Conservation (phyloP, 257 asterid genomes). For the Salvia rosmarinus region DNA sequence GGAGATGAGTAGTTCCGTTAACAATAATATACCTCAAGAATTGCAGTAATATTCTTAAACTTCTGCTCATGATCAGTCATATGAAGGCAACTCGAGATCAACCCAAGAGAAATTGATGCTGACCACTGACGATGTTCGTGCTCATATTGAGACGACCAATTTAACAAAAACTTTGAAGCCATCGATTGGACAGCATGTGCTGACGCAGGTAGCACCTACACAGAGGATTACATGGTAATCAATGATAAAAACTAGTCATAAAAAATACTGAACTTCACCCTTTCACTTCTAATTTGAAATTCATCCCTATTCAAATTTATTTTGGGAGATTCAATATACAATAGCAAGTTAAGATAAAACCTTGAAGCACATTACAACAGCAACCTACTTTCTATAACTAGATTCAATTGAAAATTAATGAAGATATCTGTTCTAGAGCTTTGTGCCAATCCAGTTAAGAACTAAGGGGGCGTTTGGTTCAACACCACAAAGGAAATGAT, state of each 20-base stretch:
- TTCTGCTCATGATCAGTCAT: constrained; percentile 86
- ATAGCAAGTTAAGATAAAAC: constrained; percentile 8
- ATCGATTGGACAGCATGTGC: constrained; percentile 65
- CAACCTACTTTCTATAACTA: not conserved
- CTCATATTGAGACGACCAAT: constrained; percentile 81
- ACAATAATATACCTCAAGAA: constrained; percentile 71
- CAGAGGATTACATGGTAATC: constrained; percentile 28
- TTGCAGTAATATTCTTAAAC: constrained; percentile 65
- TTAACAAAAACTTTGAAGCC: constrained; percentile 78
- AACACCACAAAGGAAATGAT: too few species aligned
- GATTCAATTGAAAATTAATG: not conserved
- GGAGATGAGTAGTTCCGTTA: too few species aligned
- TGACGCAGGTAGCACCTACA: constrained; percentile 80
- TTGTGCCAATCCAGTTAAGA: not conserved
- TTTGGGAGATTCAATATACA: not conserved
- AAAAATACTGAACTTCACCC: not conserved
- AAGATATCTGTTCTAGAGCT: constrained; percentile 1
- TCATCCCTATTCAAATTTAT: not conserved
- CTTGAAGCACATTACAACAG: not conserved
- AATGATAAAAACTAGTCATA: not conserved
- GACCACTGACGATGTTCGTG: constrained; percentile 96
- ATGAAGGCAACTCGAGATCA: constrained; percentile 89
- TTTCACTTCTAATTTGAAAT: constrained; percentile 10
- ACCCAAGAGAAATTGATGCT: constrained; percentile 93
- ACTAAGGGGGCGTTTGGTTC: too few species aligned